phyloP scores from a whole-genome alignment of 169 alveolate genomes.

The Ichthyophthirius multifiliis region DNA sequence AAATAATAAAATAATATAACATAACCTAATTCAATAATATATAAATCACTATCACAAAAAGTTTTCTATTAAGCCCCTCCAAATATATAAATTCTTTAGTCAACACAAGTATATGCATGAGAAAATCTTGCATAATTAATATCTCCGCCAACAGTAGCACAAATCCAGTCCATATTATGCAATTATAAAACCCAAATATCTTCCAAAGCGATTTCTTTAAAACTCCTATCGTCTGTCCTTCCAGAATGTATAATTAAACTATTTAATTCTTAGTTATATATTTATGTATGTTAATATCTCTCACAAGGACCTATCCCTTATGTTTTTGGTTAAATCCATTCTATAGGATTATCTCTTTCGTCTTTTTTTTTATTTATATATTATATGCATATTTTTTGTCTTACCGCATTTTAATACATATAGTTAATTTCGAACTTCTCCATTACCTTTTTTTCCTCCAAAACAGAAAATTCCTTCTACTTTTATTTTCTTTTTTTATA shows the following conservation, averaged over 20 bases:
- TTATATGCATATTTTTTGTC: no score
- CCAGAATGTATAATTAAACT: background rate
- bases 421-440: background rate
- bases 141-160: background rate
- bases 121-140: background rate
- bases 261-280: background rate
- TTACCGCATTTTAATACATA: background rate
- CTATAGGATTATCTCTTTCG: background rate
- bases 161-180: background rate
- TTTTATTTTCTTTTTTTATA: background rate
- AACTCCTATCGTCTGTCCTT: background rate
- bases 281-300: background rate
- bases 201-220: background rate
- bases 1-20: no score
- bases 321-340: background rate
- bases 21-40: background rate
- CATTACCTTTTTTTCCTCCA: background rate
- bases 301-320: background rate
- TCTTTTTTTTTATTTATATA: background rate
- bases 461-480: conserved; percentile 4
- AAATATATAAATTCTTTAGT: background rate
- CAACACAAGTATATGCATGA: background rate
- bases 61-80: background rate
- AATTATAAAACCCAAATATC: background rate
- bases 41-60: background rate